Percentiles rank a stretch among this genome's conserved stretches.
Evolutionary conservation across 768 basidiomycete species (phyloP).

Genomic region (Daedalea quercina): DNA sequence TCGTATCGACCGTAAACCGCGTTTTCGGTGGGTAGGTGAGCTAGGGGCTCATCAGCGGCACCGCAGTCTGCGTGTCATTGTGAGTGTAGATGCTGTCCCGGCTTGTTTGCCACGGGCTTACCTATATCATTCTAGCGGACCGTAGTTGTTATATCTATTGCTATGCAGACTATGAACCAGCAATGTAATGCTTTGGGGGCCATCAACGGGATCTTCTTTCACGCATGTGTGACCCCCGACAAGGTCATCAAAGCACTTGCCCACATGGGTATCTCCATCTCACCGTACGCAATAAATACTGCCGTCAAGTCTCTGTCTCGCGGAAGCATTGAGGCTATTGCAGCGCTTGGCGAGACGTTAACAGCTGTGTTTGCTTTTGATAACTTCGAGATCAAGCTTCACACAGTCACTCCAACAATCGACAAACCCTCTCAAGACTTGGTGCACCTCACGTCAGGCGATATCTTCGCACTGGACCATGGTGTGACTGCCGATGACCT

Average conservation of each 20-base stretch:
- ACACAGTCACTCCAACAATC: conserved; percentile 22
- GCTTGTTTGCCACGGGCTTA: too few relatives aligned
- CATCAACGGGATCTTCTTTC: too few relatives aligned
- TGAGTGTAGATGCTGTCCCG: too few relatives aligned
- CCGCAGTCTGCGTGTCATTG: too few relatives aligned
- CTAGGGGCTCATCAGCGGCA: too few relatives aligned
- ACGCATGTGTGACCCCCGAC: conserved; percentile 5
- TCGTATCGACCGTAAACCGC: too few relatives aligned
- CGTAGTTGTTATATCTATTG: too few relatives aligned
- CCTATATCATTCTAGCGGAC: too few relatives aligned
- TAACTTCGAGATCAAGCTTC: conserved; percentile 36
- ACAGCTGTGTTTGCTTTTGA: conserved; percentile 30
- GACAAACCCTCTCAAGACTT: conserved; percentile 22
- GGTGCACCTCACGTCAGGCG: conserved; percentile 28
- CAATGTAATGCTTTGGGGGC: too few relatives aligned
- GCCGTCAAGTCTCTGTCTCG: conserved; percentile 15
- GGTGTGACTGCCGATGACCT: conserved; percentile 20
- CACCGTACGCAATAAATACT: conserved; percentile 12
- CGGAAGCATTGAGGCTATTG: conserved; percentile 2
- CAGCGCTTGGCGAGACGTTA: conserved; percentile 19
- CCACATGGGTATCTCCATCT: conserved; percentile 17
- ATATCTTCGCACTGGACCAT: conserved; percentile 22
- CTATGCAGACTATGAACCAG: too few relatives aligned
- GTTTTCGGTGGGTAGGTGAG: too few relatives aligned
- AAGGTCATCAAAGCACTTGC: conserved; percentile 18